Percentiles rank a stretch among this genome's conserved stretches.
Conservation (phyloP, 1,284 basidiomycete species). For the Abortiporus biennis region DNA sequence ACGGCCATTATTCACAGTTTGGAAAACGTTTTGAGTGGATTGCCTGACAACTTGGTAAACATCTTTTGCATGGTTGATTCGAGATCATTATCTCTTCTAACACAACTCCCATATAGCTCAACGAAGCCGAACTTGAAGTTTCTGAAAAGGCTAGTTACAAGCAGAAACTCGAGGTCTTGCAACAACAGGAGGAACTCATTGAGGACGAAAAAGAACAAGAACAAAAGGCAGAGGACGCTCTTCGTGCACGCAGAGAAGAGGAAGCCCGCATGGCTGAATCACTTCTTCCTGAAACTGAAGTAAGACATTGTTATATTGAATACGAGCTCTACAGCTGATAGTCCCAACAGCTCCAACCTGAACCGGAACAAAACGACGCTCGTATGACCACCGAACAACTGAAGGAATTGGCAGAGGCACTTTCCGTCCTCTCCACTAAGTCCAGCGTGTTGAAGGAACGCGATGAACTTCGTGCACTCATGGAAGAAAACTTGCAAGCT, state of each 20-base stretch:
- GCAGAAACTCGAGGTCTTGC: slow-evolving; percentile 95
- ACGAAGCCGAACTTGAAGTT: slow-evolving; percentile 95
- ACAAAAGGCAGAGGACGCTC: slow-evolving; percentile 89
- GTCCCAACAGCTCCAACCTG: slow-evolving; percentile 35
- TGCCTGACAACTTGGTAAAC: slow-evolving; percentile 91
- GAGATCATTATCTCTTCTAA: slow-evolving; percentile 6
- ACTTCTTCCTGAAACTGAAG: slow-evolving; percentile 77
- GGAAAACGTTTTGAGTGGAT: slow-evolving; percentile 86
- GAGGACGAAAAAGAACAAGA: slow-evolving; percentile 99
- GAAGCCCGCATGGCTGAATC: slow-evolving; percentile 73
- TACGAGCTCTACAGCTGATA: slow-evolving; percentile 5
- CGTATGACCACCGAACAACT: slow-evolving; percentile 98
- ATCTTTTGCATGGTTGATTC: neutral
- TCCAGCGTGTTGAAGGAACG: slow-evolving; percentile 98
- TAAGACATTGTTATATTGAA: slow-evolving; percentile 20
- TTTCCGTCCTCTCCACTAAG: slow-evolving; percentile 89
- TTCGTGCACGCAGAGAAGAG: slow-evolving; percentile 76
- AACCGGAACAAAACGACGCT: slow-evolving; percentile 51
- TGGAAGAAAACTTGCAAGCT: slow-evolving; percentile 88
- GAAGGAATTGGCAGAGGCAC: slow-evolving; percentile 88
- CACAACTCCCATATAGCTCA: slow-evolving; percentile 51
- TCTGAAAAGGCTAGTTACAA: slow-evolving; percentile 94
- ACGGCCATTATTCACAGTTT: slow-evolving; percentile 74
- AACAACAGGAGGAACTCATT: slow-evolving; percentile 98
- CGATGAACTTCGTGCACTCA: slow-evolving; percentile 82